Percentiles rank a stretch among this genome's conserved stretches.
Conservation (phyloP, 345 rosid genomes). For the Lepidium africanum region DNA sequence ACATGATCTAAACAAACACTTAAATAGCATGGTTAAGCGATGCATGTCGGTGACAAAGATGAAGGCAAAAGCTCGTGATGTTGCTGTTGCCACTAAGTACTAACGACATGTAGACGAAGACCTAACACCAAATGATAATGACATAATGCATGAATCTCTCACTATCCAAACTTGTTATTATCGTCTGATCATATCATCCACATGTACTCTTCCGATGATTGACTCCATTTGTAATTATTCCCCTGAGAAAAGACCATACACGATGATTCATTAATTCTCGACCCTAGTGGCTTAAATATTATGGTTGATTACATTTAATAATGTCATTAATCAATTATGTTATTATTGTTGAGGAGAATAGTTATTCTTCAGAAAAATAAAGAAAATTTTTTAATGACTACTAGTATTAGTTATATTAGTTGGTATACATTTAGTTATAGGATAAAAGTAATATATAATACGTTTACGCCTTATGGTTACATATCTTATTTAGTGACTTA, state of each 20-base stretch:
- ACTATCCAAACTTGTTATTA: conserved; percentile 11
- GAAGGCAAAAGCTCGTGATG: conserved; percentile 24
- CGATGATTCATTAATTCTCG: neutral
- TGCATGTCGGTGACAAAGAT: conserved; percentile 20
- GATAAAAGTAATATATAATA: too few relatives aligned
- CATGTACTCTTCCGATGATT: conserved; percentile 12
- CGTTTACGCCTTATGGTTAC: too few relatives aligned
- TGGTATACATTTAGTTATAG: too few relatives aligned
- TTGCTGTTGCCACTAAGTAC: conserved; percentile 11
- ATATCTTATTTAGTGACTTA: too few relatives aligned
- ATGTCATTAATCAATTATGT: neutral
- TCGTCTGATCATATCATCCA: conserved; percentile 18
- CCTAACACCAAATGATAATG: conserved; percentile 22
- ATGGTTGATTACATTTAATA: neutral
- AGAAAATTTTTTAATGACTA: too few relatives aligned
- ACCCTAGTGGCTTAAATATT: neutral
- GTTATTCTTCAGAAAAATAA: too few relatives aligned
- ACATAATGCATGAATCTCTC: neutral
- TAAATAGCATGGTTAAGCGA: neutral
- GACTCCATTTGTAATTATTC: neutral
- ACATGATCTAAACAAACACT: neutral
- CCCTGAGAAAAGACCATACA: conserved; percentile 7
- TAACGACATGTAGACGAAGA: conserved; percentile 10
- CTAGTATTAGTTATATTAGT: too few relatives aligned
- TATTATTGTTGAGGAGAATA: too few relatives aligned